Conservation (phyloP, 148 eudicot species). For the Tetragonia tetragonoides region DNA sequence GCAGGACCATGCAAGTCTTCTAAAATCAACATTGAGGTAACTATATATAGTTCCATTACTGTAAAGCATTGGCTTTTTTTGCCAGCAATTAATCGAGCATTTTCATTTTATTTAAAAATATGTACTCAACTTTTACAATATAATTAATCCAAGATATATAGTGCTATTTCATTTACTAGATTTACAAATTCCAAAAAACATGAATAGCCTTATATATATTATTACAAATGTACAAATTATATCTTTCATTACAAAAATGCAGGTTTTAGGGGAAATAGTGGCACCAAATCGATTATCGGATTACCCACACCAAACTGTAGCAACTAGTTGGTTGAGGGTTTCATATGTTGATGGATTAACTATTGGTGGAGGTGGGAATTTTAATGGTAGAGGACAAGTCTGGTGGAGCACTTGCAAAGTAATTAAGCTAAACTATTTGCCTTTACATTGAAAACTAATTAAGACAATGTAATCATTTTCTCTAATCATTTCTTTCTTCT, state of each 20-base stretch:
- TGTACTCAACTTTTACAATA: too few species aligned
- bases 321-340: conserved; percentile 30
- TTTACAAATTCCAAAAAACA: too few species aligned
- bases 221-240: too few species aligned
- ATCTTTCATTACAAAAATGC: neutral
- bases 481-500: neutral
- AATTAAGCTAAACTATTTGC: neutral
- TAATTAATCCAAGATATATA: too few species aligned
- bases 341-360: conserved; percentile 24
- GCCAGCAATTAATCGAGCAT: too few species aligned
- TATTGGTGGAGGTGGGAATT: conserved; percentile 25
- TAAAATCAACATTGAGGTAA: conserved; percentile 32
- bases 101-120: too few species aligned
- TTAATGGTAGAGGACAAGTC: conserved; percentile 35
- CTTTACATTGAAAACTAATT: too few species aligned
- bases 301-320: conserved; percentile 21
- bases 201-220: too few species aligned
- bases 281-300: conserved; percentile 23
- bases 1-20: conserved; percentile 43
- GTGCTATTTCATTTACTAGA: too few species aligned
- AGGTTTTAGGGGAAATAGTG: conserved; percentile 34
- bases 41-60: neutral
- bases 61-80: too few species aligned
- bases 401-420: conserved; percentile 35
- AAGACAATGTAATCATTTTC: too few species aligned